phyloP scores from a whole-genome alignment of 73 alveolate species.

The Paramecium octaurelia region DNA sequence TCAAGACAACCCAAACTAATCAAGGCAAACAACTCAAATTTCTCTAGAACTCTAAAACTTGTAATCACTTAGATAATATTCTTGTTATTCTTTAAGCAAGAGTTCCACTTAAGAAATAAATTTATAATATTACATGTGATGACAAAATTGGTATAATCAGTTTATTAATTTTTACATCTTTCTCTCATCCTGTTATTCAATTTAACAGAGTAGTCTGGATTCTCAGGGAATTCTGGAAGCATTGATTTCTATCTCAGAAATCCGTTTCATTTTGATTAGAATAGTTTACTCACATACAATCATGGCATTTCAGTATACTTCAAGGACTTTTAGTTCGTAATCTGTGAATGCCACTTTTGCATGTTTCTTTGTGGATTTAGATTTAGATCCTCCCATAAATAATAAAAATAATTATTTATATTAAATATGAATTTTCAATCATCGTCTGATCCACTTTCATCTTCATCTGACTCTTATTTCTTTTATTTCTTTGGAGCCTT shows the following conservation, averaged over 20 bases:
- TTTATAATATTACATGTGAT: not conserved
- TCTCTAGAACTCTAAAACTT: constrained; percentile 3
- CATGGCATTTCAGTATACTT: not conserved
- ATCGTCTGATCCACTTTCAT: not conserved
- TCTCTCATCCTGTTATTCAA: not conserved
- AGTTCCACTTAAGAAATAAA: not conserved
- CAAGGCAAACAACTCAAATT: constrained; percentile 9
- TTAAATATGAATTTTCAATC: not conserved
- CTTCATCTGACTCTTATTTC: constrained; percentile 11
- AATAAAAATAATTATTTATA: not conserved
- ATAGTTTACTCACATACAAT: not conserved
- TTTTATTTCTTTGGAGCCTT: not conserved
- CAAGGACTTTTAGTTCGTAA: not conserved
- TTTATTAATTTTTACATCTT: not conserved
- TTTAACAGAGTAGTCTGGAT: not conserved
- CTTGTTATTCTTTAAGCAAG: not conserved
- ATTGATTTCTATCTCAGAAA: not conserved
- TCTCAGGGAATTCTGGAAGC: not conserved
- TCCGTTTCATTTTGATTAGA: not conserved
- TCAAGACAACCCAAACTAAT: not conserved
- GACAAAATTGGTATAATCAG: not conserved
- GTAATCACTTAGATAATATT: not conserved
- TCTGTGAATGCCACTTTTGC: constrained; percentile 1
- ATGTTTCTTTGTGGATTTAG: not conserved
- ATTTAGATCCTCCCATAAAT: constrained; percentile 44